These are phyloP conservation scores for Mycena metata DNA, from an alignment of 768 basidiomycete genomes.

Conservation along the genomic window DNA sequence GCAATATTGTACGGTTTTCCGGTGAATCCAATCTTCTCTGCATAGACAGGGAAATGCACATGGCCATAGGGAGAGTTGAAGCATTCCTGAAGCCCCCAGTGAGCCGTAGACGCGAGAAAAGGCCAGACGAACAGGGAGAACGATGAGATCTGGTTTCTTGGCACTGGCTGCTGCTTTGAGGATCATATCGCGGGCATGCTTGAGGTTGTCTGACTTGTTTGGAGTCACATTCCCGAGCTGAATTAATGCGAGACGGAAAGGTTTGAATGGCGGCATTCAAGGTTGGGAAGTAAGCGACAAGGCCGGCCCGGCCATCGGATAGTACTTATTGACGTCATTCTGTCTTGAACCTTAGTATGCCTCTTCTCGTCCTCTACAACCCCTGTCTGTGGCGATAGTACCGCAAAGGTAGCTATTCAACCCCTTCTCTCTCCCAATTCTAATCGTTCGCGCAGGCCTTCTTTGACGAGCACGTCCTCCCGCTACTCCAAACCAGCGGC, in stretches of 20 bases:
- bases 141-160: conserved; percentile 83
- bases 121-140: conserved; percentile 75
- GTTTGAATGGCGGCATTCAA: conserved; percentile 60
- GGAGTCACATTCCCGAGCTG: conserved; percentile 85
- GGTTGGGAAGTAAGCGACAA: too few species aligned
- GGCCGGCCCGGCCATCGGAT: too few species aligned
- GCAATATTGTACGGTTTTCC: conserved; percentile 71
- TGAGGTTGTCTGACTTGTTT: conserved; percentile 84
- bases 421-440: neutral
- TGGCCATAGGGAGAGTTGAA: conserved; percentile 92
- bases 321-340: neutral
- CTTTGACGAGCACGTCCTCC: conserved; percentile 72
- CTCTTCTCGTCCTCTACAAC: conserved; percentile 79
- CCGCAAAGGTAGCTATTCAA: conserved; percentile 53
- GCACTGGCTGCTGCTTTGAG: conserved; percentile 73
- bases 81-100: conserved; percentile 71
- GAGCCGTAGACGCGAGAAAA: neutral
- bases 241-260: conserved; percentile 89
- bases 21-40: conserved; percentile 80
- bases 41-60: conserved; percentile 84
- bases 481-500: conserved; percentile 65
- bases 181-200: conserved; percentile 86
- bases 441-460: conserved; percentile 51
- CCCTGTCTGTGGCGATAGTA: conserved; percentile 77
- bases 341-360: conserved; percentile 48